These are phyloP conservation scores for Fusarium napiforme DNA, from an alignment of 2,329 filamentous ascomycete species.

Conservation along the genomic window DNA sequence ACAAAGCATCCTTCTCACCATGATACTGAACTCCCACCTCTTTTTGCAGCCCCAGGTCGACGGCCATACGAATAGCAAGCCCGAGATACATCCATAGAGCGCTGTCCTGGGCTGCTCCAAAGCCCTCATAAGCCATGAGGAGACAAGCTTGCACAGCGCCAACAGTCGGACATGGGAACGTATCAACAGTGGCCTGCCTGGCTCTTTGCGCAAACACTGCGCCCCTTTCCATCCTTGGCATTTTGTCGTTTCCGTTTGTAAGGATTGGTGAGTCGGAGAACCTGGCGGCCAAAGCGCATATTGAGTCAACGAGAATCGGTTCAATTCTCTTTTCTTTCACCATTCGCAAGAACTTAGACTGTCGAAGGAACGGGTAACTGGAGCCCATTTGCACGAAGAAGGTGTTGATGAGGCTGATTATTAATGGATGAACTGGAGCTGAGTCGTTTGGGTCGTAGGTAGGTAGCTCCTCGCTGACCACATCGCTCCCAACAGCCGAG, in stretches of 20 bases:
- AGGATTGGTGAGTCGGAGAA: constrained; percentile 73
- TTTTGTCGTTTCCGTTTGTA: constrained; percentile 60
- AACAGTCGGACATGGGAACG: constrained; percentile 83
- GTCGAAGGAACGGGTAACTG: constrained; percentile 84
- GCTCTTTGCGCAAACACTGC: constrained; percentile 83
- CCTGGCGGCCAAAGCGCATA: constrained; percentile 83
- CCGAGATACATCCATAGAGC: constrained; percentile 95
- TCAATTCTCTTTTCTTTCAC: constrained; percentile 84
- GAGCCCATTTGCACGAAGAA: constrained; percentile 87
- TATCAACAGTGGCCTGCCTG: constrained; percentile 84
- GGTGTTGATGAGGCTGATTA: constrained; percentile 79
- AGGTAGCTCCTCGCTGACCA: constrained; percentile 67
- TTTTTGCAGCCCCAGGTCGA: constrained; percentile 84
- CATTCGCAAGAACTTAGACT: constrained; percentile 77
- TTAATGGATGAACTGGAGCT: constrained; percentile 77
- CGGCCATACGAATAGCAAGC: constrained; percentile 84
- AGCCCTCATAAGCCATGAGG: constrained; percentile 87
- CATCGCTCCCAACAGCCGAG: constrained; percentile 56
- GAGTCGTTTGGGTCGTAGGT: constrained; percentile 80
- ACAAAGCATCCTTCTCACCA: constrained; percentile 63
- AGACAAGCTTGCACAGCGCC: constrained; percentile 86
- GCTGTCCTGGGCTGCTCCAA: constrained; percentile 88
- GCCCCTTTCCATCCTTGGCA: constrained; percentile 74
- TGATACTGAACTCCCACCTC: constrained; percentile 76
- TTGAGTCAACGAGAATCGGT: constrained; percentile 85